These are phyloP conservation scores for Plantago major DNA, from an alignment of 257 asterid genomes.

Conservation along the genomic window DNA sequence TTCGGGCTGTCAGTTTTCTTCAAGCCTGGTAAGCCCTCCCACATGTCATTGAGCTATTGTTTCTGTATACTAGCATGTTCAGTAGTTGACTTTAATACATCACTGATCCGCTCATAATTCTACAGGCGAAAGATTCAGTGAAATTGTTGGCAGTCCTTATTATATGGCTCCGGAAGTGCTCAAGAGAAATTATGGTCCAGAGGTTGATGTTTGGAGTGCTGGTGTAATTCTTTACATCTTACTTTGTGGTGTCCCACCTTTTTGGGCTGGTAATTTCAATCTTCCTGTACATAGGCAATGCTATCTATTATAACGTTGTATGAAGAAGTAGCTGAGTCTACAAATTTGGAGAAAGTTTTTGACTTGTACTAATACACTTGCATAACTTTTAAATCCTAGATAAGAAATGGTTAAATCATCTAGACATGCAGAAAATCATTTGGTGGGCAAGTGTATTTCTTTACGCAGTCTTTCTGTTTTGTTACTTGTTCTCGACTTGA, in stretches of 20 bases:
- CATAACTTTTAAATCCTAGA: too few relatives aligned
- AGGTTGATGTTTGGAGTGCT: slow-evolving; percentile 58
- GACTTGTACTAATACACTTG: too few relatives aligned
- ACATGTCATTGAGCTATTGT: not conserved
- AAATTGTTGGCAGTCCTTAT: slow-evolving; percentile 64
- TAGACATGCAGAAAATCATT: too few relatives aligned
- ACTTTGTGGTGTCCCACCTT: slow-evolving; percentile 52
- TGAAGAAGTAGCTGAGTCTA: too few relatives aligned
- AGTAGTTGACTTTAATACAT: slow-evolving; percentile 1
- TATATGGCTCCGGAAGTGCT: slow-evolving; percentile 64
- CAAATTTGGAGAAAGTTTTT: too few relatives aligned
- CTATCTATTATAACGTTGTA: too few relatives aligned
- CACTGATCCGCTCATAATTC: slow-evolving; percentile 5
- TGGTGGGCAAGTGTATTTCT: too few relatives aligned
- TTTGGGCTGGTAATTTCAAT: slow-evolving; percentile 47
- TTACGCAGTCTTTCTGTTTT: not conserved
- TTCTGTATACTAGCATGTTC: slow-evolving; percentile 1
- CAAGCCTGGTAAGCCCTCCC: slow-evolving; percentile 43
- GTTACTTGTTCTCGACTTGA: not conserved
- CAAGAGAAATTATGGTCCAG: slow-evolving; percentile 49
- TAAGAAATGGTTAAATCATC: too few relatives aligned
- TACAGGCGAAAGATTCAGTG: slow-evolving; percentile 47
- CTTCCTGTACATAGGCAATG: not conserved
- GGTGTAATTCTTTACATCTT: slow-evolving; percentile 58
- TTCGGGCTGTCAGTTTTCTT: slow-evolving; percentile 60